Evolutionary conservation across 2,329 filamentous ascomycete genomes (phyloP).

Genomic region (Neofusicoccum laricinum): DNA sequence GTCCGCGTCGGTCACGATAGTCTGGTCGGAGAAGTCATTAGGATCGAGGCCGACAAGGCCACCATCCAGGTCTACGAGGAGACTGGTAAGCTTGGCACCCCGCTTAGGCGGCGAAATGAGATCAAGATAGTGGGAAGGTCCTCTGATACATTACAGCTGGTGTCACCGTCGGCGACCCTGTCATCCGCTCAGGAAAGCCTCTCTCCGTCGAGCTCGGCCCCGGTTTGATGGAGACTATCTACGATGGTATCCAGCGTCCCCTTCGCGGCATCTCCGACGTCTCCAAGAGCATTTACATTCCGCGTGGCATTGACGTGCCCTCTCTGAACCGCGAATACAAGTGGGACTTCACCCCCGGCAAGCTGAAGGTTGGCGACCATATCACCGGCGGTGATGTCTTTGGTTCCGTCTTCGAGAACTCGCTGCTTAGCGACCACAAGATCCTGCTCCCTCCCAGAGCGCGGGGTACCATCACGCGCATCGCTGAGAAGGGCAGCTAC

Average conservation of each 20-base stretch:
- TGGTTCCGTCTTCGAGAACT: slow-evolving; percentile 94
- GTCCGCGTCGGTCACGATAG: slow-evolving; percentile 89
- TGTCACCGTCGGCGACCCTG: slow-evolving; percentile 92
- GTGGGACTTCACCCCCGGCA: slow-evolving; percentile 88
- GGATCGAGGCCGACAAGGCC: slow-evolving; percentile 91
- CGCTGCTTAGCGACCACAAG: slow-evolving; percentile 87
- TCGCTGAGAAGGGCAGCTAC: slow-evolving; percentile 85
- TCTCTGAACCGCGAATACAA: slow-evolving; percentile 87
- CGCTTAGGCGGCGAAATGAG: background rate
- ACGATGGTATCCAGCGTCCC: slow-evolving; percentile 97
- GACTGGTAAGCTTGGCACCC: slow-evolving; percentile 63
- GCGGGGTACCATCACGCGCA: slow-evolving; percentile 86
- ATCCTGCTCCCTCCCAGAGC: slow-evolving; percentile 88
- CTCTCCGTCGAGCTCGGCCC: slow-evolving; percentile 96
- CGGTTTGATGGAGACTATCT: slow-evolving; percentile 97
- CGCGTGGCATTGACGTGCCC: slow-evolving; percentile 84
- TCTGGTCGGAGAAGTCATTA: slow-evolving; percentile 95
- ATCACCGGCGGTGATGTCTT: slow-evolving; percentile 95
- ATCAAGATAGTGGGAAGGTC: background rate
- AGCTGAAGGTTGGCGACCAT: slow-evolving; percentile 92
- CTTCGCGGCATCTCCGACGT: slow-evolving; percentile 77
- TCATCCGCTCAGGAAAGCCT: slow-evolving; percentile 86
- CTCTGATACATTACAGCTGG: slow-evolving; percentile 60
- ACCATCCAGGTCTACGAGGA: slow-evolving; percentile 99
- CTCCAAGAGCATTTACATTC: slow-evolving; percentile 92